Base-by-base conservation (phyloP, 805 yeast species). In the Ogataea philodendri region DNA sequence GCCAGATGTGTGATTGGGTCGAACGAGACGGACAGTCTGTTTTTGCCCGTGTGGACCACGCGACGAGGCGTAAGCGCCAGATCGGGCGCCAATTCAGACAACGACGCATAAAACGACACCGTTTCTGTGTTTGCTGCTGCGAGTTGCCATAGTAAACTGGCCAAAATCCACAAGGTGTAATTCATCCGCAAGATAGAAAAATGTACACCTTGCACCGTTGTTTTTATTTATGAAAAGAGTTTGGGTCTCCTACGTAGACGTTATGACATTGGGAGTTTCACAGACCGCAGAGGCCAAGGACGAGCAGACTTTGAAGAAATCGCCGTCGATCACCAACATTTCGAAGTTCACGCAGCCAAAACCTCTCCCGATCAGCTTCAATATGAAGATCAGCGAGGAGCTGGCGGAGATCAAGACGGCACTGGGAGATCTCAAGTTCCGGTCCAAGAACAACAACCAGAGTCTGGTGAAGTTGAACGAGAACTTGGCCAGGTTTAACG, bases 81-180 rank as follows among this genome's bases (percentile, higher is more conserved):
- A 20, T 15, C 16, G 31, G 18, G 19, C 11, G 15, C 18, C 9
- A 5, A 7, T 9, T 11, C 10, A 9, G 19, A 18, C 8, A 19
- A 11, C 7, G 15, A 8, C 6, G 38, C 31, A 30, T 27, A 19
- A 32, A 40, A 39, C 8, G 40, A 11, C 15, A 48, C 32, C 3
- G 53, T 46, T 22, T 51, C 56, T 13, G 56, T 51, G 32, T 51
- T 51, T 4, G 47, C 56, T 3, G 21, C 13, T 30, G n/a, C 30
- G 8, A 29, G 11, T 10, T 15, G 5, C 10, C 18, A n/a, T 25
- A 22, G 26, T 7, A 20, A 5, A 15, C 19, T 9, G 29, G 14
- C 15, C 25, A 22, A 19, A 22, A 29, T 10, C 27, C 26, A 7
- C 17, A 9, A 13, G 21, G 15, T 18, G 24, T 26, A 29, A 13